Base-by-base conservation (phyloP, 1,284 basidiomycete genomes). In the Ustilago tritici region DNA sequence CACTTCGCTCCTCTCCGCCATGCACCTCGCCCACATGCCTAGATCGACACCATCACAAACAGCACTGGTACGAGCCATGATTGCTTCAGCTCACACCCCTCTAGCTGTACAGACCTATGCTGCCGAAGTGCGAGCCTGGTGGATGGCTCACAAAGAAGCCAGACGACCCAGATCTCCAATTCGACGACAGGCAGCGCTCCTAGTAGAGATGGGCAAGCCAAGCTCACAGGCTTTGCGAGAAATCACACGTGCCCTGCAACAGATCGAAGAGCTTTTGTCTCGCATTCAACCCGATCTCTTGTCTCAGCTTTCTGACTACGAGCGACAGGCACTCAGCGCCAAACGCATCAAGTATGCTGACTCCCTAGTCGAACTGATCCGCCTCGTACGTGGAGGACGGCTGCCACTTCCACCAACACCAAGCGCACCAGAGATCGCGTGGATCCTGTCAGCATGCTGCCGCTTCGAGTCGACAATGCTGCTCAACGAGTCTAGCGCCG, bases 401-500 rank as follows among this genome's bases (percentile, higher is more conserved):
- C 43, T 78, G 34, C 71, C 76, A 8, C 38, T 72, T 52, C 68
- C 68, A 19, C 59, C 62, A 12, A 32, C 40, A 8, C 34, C 68
- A 2, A 65, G 57, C 31, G 53, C 55, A 9, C 59, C 68, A 15
- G 71, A 75, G 57, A 66, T 78, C 15, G 52, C 65, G 2, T 78
- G 76, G 76, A 65, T 75, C 23, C 31, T 75, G 6, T 71, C 68
- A 2, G 76, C 76, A 11, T 68, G 62, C 47, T 78, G 76, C 35
- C 71, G 72, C 35, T 75, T 75, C 49, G 71, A 75, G 41, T 5
- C 31, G 28, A 70, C 67, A 2, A 12, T 63, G 53, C 38, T 63
- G 15, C 63, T 75, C 14, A 32, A 61, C 36, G 23, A 60, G 12
- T 23, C 52, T n/a, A 15, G 10, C 14, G 47, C n/a, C 36, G 11